Percentiles rank a stretch among this genome's conserved stretches.
phyloP scores from a whole-genome alignment of 139 green algal species.

The Closterium sp. region DNA sequence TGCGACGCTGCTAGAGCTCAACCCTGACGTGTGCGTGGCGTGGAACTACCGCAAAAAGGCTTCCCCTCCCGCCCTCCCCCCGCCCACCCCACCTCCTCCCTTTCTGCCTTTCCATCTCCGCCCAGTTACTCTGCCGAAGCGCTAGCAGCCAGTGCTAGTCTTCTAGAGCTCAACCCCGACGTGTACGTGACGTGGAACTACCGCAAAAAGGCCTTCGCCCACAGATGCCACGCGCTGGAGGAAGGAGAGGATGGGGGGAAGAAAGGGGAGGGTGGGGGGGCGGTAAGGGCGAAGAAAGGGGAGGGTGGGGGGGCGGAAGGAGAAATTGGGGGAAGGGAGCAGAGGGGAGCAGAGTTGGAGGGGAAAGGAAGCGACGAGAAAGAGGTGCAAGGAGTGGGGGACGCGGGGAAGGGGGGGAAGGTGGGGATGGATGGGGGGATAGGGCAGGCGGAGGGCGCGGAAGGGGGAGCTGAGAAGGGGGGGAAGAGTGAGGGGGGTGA shows the following conservation, averaged over 20 bases:
- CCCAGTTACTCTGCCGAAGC: not conserved
- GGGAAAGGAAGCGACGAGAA: too few relatives aligned
- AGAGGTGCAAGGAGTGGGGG: not conserved
- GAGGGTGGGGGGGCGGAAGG: not conserved
- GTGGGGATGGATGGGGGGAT: not conserved
- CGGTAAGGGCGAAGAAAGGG: not conserved
- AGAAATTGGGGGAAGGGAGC: not conserved
- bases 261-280: not conserved
- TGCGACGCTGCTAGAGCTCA: conserved; percentile 67
- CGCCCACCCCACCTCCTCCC: too few relatives aligned
- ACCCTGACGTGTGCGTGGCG: conserved; percentile 72
- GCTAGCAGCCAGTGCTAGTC: not conserved
- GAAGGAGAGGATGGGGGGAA: not conserved
- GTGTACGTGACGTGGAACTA: conserved; percentile 83
- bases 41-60: too few relatives aligned
- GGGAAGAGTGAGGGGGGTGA: not conserved
- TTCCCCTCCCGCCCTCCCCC: too few relatives aligned
- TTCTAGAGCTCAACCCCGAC: conserved; percentile 80
- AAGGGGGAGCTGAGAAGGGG: not conserved
- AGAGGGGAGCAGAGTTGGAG: not conserved
- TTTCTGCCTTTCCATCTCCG: not conserved
- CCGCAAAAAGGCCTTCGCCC: conserved; percentile 27
- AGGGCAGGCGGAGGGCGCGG: not conserved
- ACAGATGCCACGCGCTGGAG: not conserved
- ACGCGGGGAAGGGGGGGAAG: not conserved